Base-by-base conservation (phyloP, 768 basidiomycete species). In the button mushroom (Agaricus bisporus) region DNA sequence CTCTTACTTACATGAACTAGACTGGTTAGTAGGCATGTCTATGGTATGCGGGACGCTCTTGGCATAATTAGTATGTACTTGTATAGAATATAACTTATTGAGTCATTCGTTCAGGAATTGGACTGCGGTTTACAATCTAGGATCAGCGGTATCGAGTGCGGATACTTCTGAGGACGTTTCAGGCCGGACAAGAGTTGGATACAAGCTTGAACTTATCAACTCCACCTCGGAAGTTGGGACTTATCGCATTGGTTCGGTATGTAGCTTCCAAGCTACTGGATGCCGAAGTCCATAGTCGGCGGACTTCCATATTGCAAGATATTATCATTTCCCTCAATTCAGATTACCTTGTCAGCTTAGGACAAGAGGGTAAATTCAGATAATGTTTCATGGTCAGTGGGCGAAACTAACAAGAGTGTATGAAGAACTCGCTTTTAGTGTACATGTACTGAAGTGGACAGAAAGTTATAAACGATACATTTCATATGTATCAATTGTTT, bases 371-470 rank as follows among this genome's bases (percentile, higher is more conserved):
- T 12, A 55, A 57, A 8, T 43, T 71, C 12, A 68, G 22, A 36
- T 61, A 3, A 47, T 72, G 3, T 67, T 17, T 55, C 64, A 48
- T 57, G 12, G 43, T 58, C 11, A 54, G 60, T n/a, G 67, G 36
- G 22, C 22, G 22, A 2, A 44, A 39, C 55, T 56, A 12, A 52
- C 63, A 43, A 52, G n/a, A 62, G 14, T 60, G 57, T 17, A 41
- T 61, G 36, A 60, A 59, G 36, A 61, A 58, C 5, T 66, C 65
- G 66, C 58, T 55, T 50, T 56, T n/a, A 59, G 51, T 18, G 11
- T 69, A 32, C 48, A 50, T 18, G 11, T 69, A 32, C 48, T 68
- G 39, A 29, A 39, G 25, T 68, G 66, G 65, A 46, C 65, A 2
- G 20, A 47, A 32, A 38, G 41, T 26, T 41, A 38, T 15, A 36